Base-by-base conservation (phyloP, 495 filamentous ascomycete genomes). In the Neurospora sp. region DNA sequence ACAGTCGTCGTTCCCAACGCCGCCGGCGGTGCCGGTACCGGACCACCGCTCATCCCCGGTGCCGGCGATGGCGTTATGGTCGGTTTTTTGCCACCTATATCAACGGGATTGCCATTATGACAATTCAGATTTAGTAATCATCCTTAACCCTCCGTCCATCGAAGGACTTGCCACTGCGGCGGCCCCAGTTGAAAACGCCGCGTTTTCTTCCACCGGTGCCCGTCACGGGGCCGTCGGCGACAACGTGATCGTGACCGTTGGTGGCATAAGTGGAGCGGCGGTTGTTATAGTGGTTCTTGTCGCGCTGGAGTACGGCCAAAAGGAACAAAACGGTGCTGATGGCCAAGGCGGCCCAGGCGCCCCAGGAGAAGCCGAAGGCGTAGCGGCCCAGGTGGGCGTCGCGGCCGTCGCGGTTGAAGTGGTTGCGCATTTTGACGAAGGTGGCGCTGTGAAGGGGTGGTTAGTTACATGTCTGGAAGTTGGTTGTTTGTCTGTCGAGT, bases 351-450 rank as follows among this genome's bases (percentile, higher is more conserved):
- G 85, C 88, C 76, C 90, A 88, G 5, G 92, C 87, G 3, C 90
- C 90, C 94, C 94, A 97, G 82, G 91, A 93, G 83, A 97, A 97
- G 38, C 88, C 94, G 75, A 92, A 94, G 8, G 91, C 90, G 74
- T 93, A 93, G 17, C 81, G 75, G 37, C 94, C 94, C 6, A 97
- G 80, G 8, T 75, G 79, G 31, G 94, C 88, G 42, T 73, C 70
- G 61, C 90, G 87, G 75, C 86, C 87, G 72, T 84, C 86, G 41
- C 76, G 71, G 39, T 81, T 82, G 84, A 97, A 96, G 20, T 82
- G 84, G 78, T 94, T 82, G 75, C 94, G 93, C 76, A 89, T 91
- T 79, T 90, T 84, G 71, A 97, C 92, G 75, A 88, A 94, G 70
- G 89, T 90, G 27, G 92, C 80, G 5, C 78, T 81, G 75, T 61